These are phyloP conservation scores for Boletus subcaerulescens DNA, from an alignment of 768 basidiomycete species.

Conservation along the genomic window DNA sequence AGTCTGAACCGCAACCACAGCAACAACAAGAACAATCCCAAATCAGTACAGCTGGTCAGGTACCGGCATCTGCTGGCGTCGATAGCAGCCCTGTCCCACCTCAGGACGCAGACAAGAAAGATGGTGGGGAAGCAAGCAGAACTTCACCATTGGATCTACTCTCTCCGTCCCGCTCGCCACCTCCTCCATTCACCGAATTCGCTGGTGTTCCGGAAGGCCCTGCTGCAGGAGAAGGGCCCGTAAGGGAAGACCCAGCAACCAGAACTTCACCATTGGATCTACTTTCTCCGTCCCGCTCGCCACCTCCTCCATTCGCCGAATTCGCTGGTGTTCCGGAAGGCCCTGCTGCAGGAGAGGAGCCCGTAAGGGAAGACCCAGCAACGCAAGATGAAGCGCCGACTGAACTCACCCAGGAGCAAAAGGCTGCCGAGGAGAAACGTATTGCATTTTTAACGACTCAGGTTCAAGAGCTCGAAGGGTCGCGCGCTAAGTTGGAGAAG, in stretches of 20 bases:
- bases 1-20: background rate
- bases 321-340: slow-evolving; percentile 7
- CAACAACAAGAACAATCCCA: background rate
- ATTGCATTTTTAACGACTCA: slow-evolving; percentile 17
- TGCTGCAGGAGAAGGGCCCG: too few species aligned
- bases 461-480: slow-evolving; percentile 13
- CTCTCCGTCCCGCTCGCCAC: too few species aligned
- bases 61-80: slow-evolving; percentile 1
- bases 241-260: too few species aligned
- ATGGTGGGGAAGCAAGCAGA: background rate
- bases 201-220: too few species aligned
- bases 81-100: slow-evolving; percentile 5
- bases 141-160: too few species aligned
- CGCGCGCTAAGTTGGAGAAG: background rate
- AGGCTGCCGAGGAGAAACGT: slow-evolving; percentile 21
- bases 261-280: slow-evolving; percentile 5
- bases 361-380: slow-evolving; percentile 5
- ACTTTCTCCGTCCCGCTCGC: slow-evolving; percentile 10
- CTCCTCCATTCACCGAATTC: too few species aligned
- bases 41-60: background rate
- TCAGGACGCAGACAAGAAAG: background rate
- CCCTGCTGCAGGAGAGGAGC: slow-evolving; percentile 3
- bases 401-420: slow-evolving; percentile 22
- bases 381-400: slow-evolving; percentile 19
- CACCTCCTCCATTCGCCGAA: slow-evolving; percentile 30